Evolutionary conservation across 305 asterid species (phyloP).

Genomic region (Plantago rigida): DNA sequence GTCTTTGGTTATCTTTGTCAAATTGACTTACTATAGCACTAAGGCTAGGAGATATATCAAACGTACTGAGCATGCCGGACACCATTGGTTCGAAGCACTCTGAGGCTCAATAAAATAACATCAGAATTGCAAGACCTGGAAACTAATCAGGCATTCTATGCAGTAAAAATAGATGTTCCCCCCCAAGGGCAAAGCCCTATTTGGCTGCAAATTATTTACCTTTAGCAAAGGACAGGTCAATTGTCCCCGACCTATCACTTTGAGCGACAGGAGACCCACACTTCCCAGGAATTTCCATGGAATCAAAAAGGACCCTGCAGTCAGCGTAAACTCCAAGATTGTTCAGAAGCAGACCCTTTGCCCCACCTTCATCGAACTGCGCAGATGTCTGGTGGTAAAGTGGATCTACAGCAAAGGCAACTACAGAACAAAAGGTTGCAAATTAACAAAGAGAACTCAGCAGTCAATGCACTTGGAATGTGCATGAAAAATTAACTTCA

Average conservation of each 20-base stretch:
- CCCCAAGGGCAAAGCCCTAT: not conserved
- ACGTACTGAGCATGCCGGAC: slow-evolving; percentile 43
- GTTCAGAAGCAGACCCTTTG: slow-evolving; percentile 85
- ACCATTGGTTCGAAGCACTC: slow-evolving; percentile 72
- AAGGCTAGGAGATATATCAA: slow-evolving; percentile 82
- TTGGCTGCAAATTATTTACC: slow-evolving; percentile 37
- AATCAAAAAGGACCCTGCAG: slow-evolving; percentile 90
- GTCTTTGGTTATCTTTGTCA: slow-evolving; percentile 54
- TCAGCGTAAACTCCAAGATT: slow-evolving; percentile 86
- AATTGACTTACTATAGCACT: slow-evolving; percentile 53
- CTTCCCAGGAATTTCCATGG: slow-evolving; percentile 81
- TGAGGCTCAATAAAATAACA: slow-evolving; percentile 27
- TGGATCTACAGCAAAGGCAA: slow-evolving; percentile 92
- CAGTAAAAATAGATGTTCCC: not conserved
- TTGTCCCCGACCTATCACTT: slow-evolving; percentile 34
- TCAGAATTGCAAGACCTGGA: slow-evolving; percentile 13
- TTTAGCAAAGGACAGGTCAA: slow-evolving; percentile 72
- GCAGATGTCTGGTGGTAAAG: slow-evolving; percentile 98
- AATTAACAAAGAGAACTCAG: slow-evolving; percentile 6
- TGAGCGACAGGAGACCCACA: slow-evolving; percentile 33
- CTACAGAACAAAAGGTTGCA: slow-evolving; percentile 22
- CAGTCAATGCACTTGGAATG: too few relatives aligned
- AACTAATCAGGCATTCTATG: slow-evolving; percentile 4
- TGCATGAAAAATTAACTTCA: not conserved
- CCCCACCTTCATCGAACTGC: slow-evolving; percentile 99